Evolutionary conservation across 345 rosid species (phyloP).

Genomic region (Noccaea bulbosa): DNA sequence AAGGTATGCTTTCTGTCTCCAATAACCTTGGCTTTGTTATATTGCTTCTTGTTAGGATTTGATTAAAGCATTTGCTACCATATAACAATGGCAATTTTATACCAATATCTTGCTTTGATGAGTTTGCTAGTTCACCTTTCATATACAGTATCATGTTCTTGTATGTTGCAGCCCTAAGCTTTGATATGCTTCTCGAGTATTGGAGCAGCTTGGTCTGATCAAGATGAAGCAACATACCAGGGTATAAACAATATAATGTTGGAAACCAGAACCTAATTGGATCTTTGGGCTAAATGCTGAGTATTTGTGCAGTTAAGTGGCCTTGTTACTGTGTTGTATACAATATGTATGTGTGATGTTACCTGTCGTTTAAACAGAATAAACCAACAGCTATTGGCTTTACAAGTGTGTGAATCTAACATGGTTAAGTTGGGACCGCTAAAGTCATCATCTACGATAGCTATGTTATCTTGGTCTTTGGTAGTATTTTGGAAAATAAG

Average conservation of each 20-base stretch:
- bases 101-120: background rate
- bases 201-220: constrained; percentile 20
- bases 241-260: background rate
- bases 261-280: background rate
- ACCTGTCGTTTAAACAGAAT: background rate
- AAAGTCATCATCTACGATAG: too few species aligned
- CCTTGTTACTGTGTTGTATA: constrained; percentile 10
- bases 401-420: background rate
- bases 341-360: background rate
- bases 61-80: too few species aligned
- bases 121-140: background rate
- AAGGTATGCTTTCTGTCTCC: constrained; percentile 14
- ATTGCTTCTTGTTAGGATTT: too few species aligned
- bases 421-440: background rate
- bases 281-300: background rate
- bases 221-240: background rate
- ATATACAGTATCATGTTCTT: background rate
- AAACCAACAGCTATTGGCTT: background rate
- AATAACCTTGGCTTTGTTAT: background rate
- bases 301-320: background rate
- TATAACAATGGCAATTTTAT: background rate
- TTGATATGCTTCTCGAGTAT: background rate
- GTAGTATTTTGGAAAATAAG: too few species aligned
- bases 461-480: too few species aligned
- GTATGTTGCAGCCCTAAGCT: constrained; percentile 14